A percentile compares a stretch with the other conserved stretches of the same genome.
phyloP scores from a whole-genome alignment of 768 basidiomycete species.

The Amanita rimosa region DNA sequence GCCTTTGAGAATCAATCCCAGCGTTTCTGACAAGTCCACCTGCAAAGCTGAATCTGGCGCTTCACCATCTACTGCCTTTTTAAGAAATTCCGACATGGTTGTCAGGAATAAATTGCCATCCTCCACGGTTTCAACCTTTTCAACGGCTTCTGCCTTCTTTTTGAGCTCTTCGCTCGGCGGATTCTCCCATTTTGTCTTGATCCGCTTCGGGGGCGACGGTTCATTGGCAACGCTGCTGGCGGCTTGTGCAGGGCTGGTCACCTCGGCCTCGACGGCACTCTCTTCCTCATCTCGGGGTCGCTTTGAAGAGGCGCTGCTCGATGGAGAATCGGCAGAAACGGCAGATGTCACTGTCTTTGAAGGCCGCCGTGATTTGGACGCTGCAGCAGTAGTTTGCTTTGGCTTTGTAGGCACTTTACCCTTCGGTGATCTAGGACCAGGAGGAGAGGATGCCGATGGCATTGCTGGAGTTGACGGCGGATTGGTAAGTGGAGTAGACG shows the following conservation, averaged over 20 bases:
- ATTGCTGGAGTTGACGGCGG: conserved; percentile 38
- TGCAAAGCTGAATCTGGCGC: conserved; percentile 27
- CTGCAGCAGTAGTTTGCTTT: conserved; percentile 16
- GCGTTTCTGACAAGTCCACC: conserved; percentile 44
- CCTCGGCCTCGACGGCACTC: conserved; percentile 15
- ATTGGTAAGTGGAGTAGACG: conserved; percentile 30
- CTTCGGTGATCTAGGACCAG: conserved; percentile 64
- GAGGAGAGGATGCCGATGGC: conserved; percentile 45
- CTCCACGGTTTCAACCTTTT: conserved; percentile 54
- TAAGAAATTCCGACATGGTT: conserved; percentile 53
- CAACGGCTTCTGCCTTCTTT: conserved; percentile 29
- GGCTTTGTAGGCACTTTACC: conserved; percentile 36
- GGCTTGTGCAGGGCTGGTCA: conserved; percentile 19
- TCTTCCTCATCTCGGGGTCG: conserved; percentile 47
- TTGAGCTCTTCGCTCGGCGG: conserved; percentile 38
- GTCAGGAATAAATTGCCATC: conserved; percentile 54
- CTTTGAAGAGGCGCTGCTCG: conserved; percentile 22
- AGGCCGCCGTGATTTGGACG: conserved; percentile 19
- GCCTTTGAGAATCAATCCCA: conserved; percentile 55
- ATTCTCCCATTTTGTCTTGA: conserved; percentile 63
- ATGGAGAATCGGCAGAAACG: conserved; percentile 14
- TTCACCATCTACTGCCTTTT: conserved; percentile 34
- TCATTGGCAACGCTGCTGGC: conserved; percentile 24
- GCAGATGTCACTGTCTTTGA: conserved; percentile 19
- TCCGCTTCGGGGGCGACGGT: conserved; percentile 62